These are phyloP conservation scores for Chionographis japonica DNA, from an alignment of 106 monocot species.

Conservation along the genomic window DNA sequence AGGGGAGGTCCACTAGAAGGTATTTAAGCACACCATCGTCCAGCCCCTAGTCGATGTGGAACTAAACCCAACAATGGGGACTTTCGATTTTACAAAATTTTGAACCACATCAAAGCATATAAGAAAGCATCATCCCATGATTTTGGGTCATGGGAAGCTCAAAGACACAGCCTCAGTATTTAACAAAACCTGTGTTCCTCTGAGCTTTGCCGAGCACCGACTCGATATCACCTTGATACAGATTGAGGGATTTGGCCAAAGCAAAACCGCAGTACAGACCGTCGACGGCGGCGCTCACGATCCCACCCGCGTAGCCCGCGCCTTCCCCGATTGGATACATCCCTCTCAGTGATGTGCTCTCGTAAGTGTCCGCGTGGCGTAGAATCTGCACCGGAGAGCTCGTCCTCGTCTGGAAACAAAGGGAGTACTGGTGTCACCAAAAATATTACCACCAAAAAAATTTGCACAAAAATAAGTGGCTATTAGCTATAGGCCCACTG, in stretches of 20 bases:
- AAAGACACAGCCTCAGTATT: conserved; percentile 42
- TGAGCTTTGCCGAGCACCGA: conserved; percentile 68
- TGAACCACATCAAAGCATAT: too few species aligned
- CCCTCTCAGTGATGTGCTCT: conserved; percentile 71
- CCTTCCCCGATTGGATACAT: conserved; percentile 94
- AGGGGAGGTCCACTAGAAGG: too few species aligned
- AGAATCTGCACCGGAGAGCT: conserved; percentile 79
- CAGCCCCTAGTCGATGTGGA: too few species aligned
- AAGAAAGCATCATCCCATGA: too few species aligned
- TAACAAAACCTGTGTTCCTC: conserved; percentile 59
- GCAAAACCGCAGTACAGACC: conserved; percentile 94
- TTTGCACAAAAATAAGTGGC: too few species aligned
- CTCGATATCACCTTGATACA: conserved; percentile 56
- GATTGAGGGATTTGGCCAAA: conserved; percentile 58
- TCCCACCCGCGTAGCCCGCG: conserved; percentile 93
- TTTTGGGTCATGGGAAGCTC: too few species aligned
- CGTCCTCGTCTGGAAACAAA: conserved; percentile 75
- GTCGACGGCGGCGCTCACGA: conserved; percentile 91
- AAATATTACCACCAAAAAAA: too few species aligned
- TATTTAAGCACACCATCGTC: too few species aligned
- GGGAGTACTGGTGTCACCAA: too few species aligned
- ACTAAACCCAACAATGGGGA: too few species aligned
- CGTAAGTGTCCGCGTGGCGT: conserved; percentile 57
- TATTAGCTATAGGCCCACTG: too few species aligned
- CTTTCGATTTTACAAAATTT: too few species aligned